phyloP scores from a whole-genome alignment of 345 rosid genomes.

The Hibiscus tridactylites region DNA sequence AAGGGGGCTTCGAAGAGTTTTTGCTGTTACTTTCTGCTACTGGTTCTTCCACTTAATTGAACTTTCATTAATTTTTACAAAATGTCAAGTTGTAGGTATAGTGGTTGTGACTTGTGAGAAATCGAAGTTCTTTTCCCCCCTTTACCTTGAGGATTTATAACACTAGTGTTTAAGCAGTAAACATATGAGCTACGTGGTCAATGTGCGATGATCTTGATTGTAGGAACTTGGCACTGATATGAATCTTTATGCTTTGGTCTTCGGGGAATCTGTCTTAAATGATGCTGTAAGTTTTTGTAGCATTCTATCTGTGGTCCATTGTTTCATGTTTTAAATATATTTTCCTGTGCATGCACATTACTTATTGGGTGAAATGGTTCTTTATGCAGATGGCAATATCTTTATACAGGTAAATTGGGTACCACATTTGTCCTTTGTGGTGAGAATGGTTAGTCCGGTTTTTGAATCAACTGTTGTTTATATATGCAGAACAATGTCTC shows the following conservation, averaged over 20 bases:
- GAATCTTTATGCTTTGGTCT: conserved; percentile 92
- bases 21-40: not conserved
- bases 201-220: conserved; percentile 7
- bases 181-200: not conserved
- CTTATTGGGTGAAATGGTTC: conserved; percentile 7
- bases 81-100: not conserved
- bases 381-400: conserved; percentile 84
- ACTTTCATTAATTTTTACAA: not conserved
- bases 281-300: conserved; percentile 72
- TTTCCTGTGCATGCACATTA: not conserved
- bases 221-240: conserved; percentile 96
- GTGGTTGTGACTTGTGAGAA: not conserved
- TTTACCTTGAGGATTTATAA: not conserved
- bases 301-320: not conserved
- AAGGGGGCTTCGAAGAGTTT: not conserved
- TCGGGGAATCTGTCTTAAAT: conserved; percentile 96
- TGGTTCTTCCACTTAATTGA: not conserved
- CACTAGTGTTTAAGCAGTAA: not conserved
- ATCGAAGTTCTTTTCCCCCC: not conserved
- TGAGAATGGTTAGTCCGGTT: conserved; percentile 5
- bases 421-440: not conserved
- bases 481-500: conserved; percentile 84
- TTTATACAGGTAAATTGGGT: conserved; percentile 69
- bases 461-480: conserved; percentile 19
- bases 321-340: conserved; percentile 11